phyloP scores from a whole-genome alignment of 352 stramenopile genomes.

The Pythium phragmiticola region DNA sequence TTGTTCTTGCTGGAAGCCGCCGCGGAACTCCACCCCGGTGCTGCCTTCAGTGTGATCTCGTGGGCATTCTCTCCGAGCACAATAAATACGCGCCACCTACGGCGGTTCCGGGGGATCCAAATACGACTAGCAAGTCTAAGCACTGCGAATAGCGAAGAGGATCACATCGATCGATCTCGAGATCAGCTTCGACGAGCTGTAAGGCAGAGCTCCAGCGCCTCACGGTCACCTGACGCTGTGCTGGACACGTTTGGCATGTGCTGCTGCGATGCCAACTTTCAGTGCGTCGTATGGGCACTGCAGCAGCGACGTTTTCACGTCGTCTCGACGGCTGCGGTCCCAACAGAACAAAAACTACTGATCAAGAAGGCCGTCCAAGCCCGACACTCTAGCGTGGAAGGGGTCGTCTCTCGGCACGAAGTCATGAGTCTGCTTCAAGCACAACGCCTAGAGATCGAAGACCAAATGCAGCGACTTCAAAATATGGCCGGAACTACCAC shows the following conservation, averaged over 20 bases:
- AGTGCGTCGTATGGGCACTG: conserved; percentile 30
- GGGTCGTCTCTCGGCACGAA: conserved; percentile 20
- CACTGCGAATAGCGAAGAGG: not conserved
- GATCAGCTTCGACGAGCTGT: conserved; percentile 2
- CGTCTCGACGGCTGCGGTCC: not conserved
- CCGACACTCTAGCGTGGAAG: conserved; percentile 19
- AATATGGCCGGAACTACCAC: not conserved
- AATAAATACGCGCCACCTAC: conserved; percentile 12
- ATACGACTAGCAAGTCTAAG: not conserved
- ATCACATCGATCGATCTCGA: not conserved
- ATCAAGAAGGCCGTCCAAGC: conserved; percentile 18
- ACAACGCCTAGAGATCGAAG: conserved; percentile 23
- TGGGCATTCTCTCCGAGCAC: conserved; percentile 19
- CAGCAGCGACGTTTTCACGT: conserved; percentile 25
- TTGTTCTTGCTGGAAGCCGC: conserved; percentile 39
- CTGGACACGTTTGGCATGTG: conserved; percentile 27
- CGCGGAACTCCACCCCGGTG: not conserved
- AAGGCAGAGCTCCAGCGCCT: not conserved
- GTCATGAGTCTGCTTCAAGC: conserved; percentile 16
- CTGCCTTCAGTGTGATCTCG: not conserved
- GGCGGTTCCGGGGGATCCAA: conserved; percentile 8
- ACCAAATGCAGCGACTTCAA: conserved; percentile 18
- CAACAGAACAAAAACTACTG: not conserved
- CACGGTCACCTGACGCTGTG: not conserved
- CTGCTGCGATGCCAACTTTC: conserved; percentile 34